These are phyloP conservation scores for Penicillium desertorum DNA, from an alignment of 495 filamentous ascomycete genomes.

Conservation along the genomic window DNA sequence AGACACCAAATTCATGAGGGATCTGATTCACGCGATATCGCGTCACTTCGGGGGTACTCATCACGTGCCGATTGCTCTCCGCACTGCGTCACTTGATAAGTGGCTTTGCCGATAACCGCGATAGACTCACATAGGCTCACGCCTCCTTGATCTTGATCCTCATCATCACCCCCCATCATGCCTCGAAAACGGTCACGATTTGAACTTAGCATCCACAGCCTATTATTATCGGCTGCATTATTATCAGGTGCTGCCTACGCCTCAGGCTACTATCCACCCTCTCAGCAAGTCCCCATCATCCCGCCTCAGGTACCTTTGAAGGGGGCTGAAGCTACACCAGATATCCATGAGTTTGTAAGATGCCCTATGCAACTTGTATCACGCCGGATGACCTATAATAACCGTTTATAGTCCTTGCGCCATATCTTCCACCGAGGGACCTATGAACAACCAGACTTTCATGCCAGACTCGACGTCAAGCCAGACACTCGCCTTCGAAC, in stretches of 20 bases:
- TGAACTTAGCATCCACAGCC: conserved; percentile 18
- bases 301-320: conserved; percentile 36
- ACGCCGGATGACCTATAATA: conserved; percentile 6
- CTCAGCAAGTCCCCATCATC: conserved; percentile 31
- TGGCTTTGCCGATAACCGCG: conserved; percentile 13
- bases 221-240: conserved; percentile 28
- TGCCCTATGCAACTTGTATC: conserved; percentile 8
- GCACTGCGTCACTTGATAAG: conserved; percentile 36
- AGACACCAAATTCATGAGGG: background rate
- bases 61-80: conserved; percentile 23
- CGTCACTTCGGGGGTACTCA: conserved; percentile 17
- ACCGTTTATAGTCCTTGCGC: conserved; percentile 63
- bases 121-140: conserved; percentile 15
- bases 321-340: conserved; percentile 19
- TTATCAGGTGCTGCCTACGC: conserved; percentile 27
- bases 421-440: conserved; percentile 92
- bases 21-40: background rate
- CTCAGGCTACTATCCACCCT: conserved; percentile 20
- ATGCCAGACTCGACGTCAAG: conserved; percentile 71
- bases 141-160: conserved; percentile 17
- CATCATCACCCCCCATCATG: conserved; percentile 14
- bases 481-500: conserved; percentile 62
- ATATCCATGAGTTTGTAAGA: conserved; percentile 43
- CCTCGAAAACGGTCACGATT: conserved; percentile 18
- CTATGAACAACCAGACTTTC: conserved; percentile 66